Percentiles rank a stretch among this genome's conserved stretches.
Evolutionary conservation across 257 asterid genomes (phyloP).

Genomic region (Nicotiana obtusifolia): DNA sequence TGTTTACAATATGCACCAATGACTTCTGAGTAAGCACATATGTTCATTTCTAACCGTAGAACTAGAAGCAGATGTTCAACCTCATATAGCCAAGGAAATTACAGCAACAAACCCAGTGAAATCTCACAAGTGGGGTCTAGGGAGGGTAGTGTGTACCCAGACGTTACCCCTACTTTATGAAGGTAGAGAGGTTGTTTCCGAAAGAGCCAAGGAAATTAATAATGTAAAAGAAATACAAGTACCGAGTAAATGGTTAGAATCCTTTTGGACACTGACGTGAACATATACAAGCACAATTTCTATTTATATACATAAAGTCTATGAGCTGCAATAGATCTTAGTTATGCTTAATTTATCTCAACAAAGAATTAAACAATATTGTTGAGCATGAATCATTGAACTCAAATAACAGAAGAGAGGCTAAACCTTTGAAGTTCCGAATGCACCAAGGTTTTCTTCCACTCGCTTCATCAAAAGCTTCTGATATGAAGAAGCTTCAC

Average conservation of each 20-base stretch:
- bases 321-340: neutral
- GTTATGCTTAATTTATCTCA: neutral
- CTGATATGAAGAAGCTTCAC: slow-evolving; percentile 97
- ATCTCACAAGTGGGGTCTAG: too few relatives aligned
- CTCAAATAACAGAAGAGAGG: slow-evolving; percentile 12
- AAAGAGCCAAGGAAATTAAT: neutral
- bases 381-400: neutral
- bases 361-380: neutral
- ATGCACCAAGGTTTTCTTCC: slow-evolving; percentile 96
- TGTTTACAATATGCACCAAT: neutral
- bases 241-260: neutral
- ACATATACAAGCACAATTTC: neutral
- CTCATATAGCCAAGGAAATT: neutral
- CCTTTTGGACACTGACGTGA: neutral
- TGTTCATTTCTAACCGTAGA: neutral
- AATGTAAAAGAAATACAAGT: neutral
- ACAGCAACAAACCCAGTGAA: too few relatives aligned
- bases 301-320: neutral
- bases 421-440: slow-evolving; percentile 85
- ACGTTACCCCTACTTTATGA: too few relatives aligned
- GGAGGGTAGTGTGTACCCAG: too few relatives aligned
- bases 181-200: too few relatives aligned
- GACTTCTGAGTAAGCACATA: neutral
- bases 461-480: slow-evolving; percentile 95
- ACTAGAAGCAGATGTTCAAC: neutral